Base-by-base conservation (phyloP, 2,329 filamentous ascomycete genomes). In the Calcarisporium arbuscula region DNA sequence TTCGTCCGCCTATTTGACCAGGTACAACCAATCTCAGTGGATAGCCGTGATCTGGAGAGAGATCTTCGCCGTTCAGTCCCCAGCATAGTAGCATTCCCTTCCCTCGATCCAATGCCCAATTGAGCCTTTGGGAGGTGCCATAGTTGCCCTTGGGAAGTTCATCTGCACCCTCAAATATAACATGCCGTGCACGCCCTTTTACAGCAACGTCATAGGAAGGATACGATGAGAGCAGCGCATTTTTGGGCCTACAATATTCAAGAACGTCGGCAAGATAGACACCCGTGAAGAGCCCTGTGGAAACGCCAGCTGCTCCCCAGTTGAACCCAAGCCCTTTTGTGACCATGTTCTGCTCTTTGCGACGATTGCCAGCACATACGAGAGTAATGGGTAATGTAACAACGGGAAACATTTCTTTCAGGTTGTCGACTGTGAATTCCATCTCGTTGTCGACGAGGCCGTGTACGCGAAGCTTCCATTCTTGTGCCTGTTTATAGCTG, bases 301-400 rank as follows among this genome's bases (percentile, higher is more conserved):
- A 94, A 6, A 95, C 57, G 17, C 88, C 89, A 5, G 85, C 88
- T 1, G 89, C 70, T 22, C 89, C 89, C 89, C 89, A 95, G 3
- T 87, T 94, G 62, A 95, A 95, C 0, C 89, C 89, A 50, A 95
- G 94, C 2, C 85, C 86, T 57, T 95, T 95, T 12, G 86, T 74
- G 4, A 95, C 85, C 33, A 86, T 70, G 47, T 95, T 95, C 54
- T 95, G 89, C 60, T 95, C 89, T 61, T 95, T 95, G 20, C 89
- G 75, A 39, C 89, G 73, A 57, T 95, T 95, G 2, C 89, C 89
- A 5, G 89, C 89, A 56, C 89, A 95, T 16, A 95, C 88, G 2
- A 95, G 72, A 0, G 89, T 95, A 40, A 95, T 72, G 0, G 89
- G 89, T 38, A 84, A 85, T 4, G 88, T 95, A 18, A 86, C 73